Conservation (phyloP, 495 filamentous ascomycete species). For the Lasiosphaeria hispida region DNA sequence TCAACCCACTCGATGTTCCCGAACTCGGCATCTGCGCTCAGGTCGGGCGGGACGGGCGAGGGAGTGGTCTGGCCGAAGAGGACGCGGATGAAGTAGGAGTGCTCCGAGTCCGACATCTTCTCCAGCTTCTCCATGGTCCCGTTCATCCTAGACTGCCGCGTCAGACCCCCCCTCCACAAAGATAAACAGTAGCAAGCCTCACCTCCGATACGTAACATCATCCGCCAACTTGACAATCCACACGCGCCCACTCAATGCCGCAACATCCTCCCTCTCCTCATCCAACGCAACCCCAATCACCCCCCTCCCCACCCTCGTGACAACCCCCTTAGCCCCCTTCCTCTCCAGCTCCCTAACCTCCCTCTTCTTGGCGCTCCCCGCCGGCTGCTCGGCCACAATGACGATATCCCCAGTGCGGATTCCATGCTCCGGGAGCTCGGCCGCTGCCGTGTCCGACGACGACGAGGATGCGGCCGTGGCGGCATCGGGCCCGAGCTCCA, state of each 20-base stretch:
- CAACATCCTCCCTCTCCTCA: slow-evolving; percentile 54
- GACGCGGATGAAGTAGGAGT: slow-evolving; percentile 74
- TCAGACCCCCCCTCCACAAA: neutral
- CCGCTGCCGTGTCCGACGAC: too few relatives aligned
- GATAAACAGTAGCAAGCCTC: slow-evolving; percentile 16
- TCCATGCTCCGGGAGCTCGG: slow-evolving; percentile 73
- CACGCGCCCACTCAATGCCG: slow-evolving; percentile 63
- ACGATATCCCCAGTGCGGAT: slow-evolving; percentile 88
- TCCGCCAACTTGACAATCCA: slow-evolving; percentile 89
- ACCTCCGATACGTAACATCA: slow-evolving; percentile 87
- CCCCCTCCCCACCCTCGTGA: slow-evolving; percentile 62
- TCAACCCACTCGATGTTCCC: slow-evolving; percentile 69
- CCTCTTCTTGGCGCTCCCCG: slow-evolving; percentile 68
- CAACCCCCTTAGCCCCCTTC: slow-evolving; percentile 75
- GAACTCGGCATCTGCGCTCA: slow-evolving; percentile 35
- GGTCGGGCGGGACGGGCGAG: slow-evolving; percentile 51
- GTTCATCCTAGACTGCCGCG: slow-evolving; percentile 63
- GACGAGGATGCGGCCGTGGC: slow-evolving; percentile 61
- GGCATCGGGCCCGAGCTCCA: slow-evolving; percentile 74
- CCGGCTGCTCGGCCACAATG: slow-evolving; percentile 69
- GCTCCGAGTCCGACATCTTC: slow-evolving; percentile 67
- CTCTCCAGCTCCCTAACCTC: slow-evolving; percentile 62
- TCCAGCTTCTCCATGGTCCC: slow-evolving; percentile 78
- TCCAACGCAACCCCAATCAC: slow-evolving; percentile 70
- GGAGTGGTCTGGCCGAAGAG: slow-evolving; percentile 72